phyloP scores from a whole-genome alignment of 208 protist genomes.

The Porcisia deanei region DNA sequence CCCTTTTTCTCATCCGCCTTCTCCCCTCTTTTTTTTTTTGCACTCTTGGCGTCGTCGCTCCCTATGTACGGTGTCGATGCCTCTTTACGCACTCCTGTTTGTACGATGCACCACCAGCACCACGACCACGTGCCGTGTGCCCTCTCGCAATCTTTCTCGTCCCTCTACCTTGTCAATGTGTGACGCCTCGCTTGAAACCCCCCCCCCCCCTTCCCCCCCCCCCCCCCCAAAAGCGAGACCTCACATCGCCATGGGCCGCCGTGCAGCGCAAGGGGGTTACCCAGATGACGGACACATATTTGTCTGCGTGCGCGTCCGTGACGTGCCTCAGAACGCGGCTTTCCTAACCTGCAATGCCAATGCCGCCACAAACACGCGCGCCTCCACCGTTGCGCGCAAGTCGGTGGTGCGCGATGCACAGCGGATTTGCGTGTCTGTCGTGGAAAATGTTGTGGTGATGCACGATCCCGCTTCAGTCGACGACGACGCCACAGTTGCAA shows the following conservation, averaged over 20 bases:
- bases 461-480: conserved; percentile 69
- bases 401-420: conserved; percentile 35
- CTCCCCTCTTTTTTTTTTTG: not conserved
- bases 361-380: conserved; percentile 19
- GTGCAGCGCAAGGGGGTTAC: conserved; percentile 23
- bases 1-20: not conserved
- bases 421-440: conserved; percentile 67
- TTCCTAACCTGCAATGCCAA: conserved; percentile 23
- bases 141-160: not conserved
- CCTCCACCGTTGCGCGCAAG: conserved; percentile 13
- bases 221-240: not conserved
- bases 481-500: conserved; percentile 44
- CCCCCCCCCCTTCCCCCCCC: not conserved
- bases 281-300: conserved; percentile 77
- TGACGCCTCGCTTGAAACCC: not conserved
- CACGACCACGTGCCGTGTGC: too few species aligned
- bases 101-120: not conserved
- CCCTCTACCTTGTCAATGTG: too few species aligned
- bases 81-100: not conserved
- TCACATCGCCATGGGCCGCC: not conserved
- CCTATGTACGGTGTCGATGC: not conserved
- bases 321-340: conserved; percentile 40
- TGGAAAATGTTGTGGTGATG: conserved; percentile 77
- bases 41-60: not conserved
- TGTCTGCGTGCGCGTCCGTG: conserved; percentile 74